Evolutionary conservation across 2,329 filamentous ascomycete genomes (phyloP).

Genomic region (Xylariales sp.): DNA sequence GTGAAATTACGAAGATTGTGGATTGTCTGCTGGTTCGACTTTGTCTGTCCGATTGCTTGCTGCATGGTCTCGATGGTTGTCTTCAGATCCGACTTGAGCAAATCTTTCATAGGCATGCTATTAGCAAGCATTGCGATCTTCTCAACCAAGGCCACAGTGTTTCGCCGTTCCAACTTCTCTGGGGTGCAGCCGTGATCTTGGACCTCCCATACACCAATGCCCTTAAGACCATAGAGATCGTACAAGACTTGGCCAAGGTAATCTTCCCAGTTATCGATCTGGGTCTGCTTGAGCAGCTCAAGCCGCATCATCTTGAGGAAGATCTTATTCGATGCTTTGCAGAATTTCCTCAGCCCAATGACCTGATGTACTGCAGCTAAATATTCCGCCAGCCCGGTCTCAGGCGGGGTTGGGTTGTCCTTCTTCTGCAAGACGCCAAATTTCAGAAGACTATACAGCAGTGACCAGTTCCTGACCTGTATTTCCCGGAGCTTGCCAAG

Average conservation of each 20-base stretch:
- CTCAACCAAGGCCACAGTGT: slow-evolving; percentile 77
- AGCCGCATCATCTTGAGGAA: slow-evolving; percentile 87
- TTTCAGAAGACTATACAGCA: slow-evolving; percentile 78
- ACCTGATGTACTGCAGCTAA: slow-evolving; percentile 79
- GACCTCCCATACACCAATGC: slow-evolving; percentile 60
- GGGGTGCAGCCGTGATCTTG: slow-evolving; percentile 75
- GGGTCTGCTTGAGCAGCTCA: slow-evolving; percentile 72
- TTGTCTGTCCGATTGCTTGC: slow-evolving; percentile 74
- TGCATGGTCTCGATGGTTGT: slow-evolving; percentile 91
- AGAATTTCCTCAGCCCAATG: slow-evolving; percentile 78
- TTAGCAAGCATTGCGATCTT: slow-evolving; percentile 78
- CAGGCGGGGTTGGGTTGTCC: slow-evolving; percentile 58
- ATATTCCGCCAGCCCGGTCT: slow-evolving; percentile 73
- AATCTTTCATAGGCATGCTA: slow-evolving; percentile 82
- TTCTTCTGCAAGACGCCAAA: slow-evolving; percentile 66
- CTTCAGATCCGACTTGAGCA: slow-evolving; percentile 88
- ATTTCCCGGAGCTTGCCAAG: slow-evolving; percentile 77
- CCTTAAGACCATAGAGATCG: slow-evolving; percentile 77
- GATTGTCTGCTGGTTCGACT: slow-evolving; percentile 73
- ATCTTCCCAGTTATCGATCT: slow-evolving; percentile 77
- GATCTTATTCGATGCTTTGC: slow-evolving; percentile 78
- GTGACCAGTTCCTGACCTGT: slow-evolving; percentile 81
- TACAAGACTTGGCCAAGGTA: slow-evolving; percentile 83
- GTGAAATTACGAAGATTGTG: slow-evolving; percentile 83
- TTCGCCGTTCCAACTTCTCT: slow-evolving; percentile 74